Base-by-base conservation (phyloP, 75 land plant genomes). In the Ceratopteris richardii region DNA sequence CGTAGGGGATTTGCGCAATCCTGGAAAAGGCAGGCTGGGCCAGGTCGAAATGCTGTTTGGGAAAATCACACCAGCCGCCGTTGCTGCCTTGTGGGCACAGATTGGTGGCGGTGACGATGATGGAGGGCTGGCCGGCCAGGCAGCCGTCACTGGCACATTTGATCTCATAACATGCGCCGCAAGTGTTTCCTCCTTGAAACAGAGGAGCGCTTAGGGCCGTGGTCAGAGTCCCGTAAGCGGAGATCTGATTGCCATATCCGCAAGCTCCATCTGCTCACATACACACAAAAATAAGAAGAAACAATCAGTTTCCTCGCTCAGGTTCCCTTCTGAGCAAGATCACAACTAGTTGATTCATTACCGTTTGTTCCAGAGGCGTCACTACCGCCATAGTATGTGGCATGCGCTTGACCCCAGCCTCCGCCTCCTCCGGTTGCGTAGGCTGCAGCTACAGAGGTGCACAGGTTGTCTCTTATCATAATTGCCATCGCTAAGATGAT, bases 21-120 rank as follows among this genome's bases (percentile, higher is more conserved):
- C 51, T 56, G 26, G 54, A 50, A 66, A 67, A 67, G 29, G 54
- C 54, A 21, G 70, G 70, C 30, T 67, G 40, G 16, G 70, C 39
- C 24, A 67, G 41, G 29, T 67, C 70, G 31, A 67, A 67, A 31
- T 67, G 70, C 41, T 29, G 55, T 66, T 67, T 67, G 25, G 70
- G 70, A 5, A 54, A 13, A 42, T 67, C 70, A 24, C 70, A 67
- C 70, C 70, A 67, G 31, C 70, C 70, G 13, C 70, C 70, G 25
- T 67, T 61, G 70, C 64, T 58, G 21, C 70, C 70, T 28, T 54
- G 74, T 0, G 74, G 74, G 12, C 74, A 72, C 37, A 51, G 63
- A 37, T 72, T 72, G 0, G 74, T 72, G 9, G 74, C 74, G 1
- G 74, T 72, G 44, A 72, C 63, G 7, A 67, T 43, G 2, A 58